phyloP scores from a whole-genome alignment of 1,284 basidiomycete species.

The Phellinidium pouzarii region DNA sequence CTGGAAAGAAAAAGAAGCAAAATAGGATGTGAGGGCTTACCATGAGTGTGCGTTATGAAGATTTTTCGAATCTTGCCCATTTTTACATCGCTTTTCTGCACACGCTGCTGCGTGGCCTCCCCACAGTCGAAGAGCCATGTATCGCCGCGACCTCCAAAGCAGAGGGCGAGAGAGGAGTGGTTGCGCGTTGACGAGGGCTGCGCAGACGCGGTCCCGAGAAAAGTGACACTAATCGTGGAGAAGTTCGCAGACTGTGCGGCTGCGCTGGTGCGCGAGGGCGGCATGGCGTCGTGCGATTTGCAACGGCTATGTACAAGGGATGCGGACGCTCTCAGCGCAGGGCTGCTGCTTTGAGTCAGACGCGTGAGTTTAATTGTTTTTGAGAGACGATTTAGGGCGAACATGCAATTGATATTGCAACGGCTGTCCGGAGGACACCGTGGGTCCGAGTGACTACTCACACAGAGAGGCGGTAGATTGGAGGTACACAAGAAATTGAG shows the following conservation, averaged over 20 bases:
- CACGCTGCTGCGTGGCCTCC: constrained; percentile 80
- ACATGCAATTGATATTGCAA: constrained; percentile 8
- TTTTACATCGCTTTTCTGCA: constrained; percentile 66
- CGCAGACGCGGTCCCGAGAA: constrained; percentile 73
- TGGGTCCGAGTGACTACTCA: neutral
- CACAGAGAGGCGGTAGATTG: neutral
- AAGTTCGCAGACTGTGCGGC: constrained; percentile 21
- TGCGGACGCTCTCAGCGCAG: neutral
- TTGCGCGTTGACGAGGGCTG: constrained; percentile 70
- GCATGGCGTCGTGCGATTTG: constrained; percentile 8
- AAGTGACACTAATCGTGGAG: constrained; percentile 51
- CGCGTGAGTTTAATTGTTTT: constrained; percentile 6
- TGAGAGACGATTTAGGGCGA: constrained; percentile 9
- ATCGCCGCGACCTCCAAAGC: constrained; percentile 44
- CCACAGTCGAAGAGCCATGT: constrained; percentile 89
- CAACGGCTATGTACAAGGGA: constrained; percentile 4
- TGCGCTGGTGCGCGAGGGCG: constrained; percentile 14
- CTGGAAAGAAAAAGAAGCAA: neutral
- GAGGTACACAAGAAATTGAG: neutral
- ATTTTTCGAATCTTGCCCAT: constrained; percentile 80
- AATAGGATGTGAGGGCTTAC: constrained; percentile 33
- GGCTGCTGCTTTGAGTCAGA: constrained; percentile 1
- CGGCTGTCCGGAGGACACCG: constrained; percentile 3
- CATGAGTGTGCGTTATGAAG: constrained; percentile 91
- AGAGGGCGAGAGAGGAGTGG: constrained; percentile 63